Base-by-base conservation (phyloP, 768 basidiomycete genomes). In the Podaxis sp. region DNA sequence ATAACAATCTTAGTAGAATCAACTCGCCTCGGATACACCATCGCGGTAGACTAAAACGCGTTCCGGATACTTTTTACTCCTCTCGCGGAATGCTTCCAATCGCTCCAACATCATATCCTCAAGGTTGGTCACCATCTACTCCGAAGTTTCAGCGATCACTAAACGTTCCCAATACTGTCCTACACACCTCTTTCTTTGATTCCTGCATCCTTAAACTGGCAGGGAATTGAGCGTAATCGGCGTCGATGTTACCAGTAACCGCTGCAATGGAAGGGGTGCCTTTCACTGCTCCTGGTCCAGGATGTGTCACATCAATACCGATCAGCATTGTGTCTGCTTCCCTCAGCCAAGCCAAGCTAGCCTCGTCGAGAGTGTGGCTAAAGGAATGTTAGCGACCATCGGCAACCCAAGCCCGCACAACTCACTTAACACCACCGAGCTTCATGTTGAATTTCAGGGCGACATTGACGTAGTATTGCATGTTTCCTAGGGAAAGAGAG, bases 251-350 rank as follows among this genome's bases (percentile, higher is more conserved):
- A 1, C 87, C 92, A 4, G 93, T 91, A n/a, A 93, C 89, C 5
- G 90, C 92, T 0, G 90, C 90, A 62, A 94, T 87, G 0, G 89
- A 91, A 11, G 91, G 91, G 0, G 88, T 89, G 4, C 90, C 91
- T 21, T 79, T 81, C 63, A 85, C 79, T 59, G 88, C 90, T 2
- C 87, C 87, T 4, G 85, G 86, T 18, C 91, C 88, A 18, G 91
- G 90, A 72, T 93, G 91, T 1, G 89, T 92, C 23, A 90, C 89
- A 67, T 82, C 91, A 67, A 92, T 90, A 1, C 92, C 92, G 11
- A 93, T 82, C 21, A 94, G 67, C 89, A 94, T 93, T 3, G 92
- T 93, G 21, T 82, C 82, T 61, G 68, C 72, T 67, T 78, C 69
- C 7, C 70, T 78, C 52, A 93, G 71, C 89, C 88, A 90, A 5